Evolutionary conservation across 371 early-diverging fungal species (phyloP), one percentile per base, ranked within the genome.

Genomic region (Mucor velutinosus): DNA sequence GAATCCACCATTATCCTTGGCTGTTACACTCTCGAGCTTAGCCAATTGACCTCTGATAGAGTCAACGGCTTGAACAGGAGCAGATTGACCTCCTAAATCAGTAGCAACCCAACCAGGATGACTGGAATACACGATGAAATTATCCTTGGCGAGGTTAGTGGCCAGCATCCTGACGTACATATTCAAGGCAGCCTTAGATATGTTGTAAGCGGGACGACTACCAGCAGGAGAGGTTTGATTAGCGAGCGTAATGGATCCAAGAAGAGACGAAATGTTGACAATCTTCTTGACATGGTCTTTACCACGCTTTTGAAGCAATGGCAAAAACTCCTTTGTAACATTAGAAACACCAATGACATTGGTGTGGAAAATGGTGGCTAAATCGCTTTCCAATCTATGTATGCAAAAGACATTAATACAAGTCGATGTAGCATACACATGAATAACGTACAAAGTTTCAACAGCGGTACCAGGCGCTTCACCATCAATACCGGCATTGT

Each of bases 401-500:
- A n/a, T n/a, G n/a, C n/a, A n/a, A n/a, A n/a, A n/a, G n/a, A n/a
- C n/a, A n/a, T n/a, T n/a, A n/a, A n/a, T n/a, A n/a, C n/a, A n/a
- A n/a, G n/a, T n/a, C n/a, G n/a, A n/a, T n/a, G n/a, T n/a, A n/a
- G n/a, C n/a, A n/a, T n/a, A n/a, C n/a, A n/a, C n/a, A n/a, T n/a
- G n/a, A n/a, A n/a, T n/a, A n/a, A n/a, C n/a, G n/a, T n/a, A n/a
- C n/a, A n/a, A n/a, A n/a, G n/a, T n/a, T n/a, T n/a, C n/a, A n/a
- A n/a, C n/a, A n/a, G n/a, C n/a, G n/a, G n/a, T n/a, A n/a, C n/a
- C n/a, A n/a, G n/a, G n/a, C n/a, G n/a, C n/a, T n/a, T 33, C 57
- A 1, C 37, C 41, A 10, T 19, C 57, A 57, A 77, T 70, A 17
- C 80, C 80, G 19, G 80, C 80, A 69, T 80, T 80, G 35, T 74